These are phyloP conservation scores for Cystobasidium onofrii DNA, from an alignment of 768 basidiomycete genomes.

Conservation along the genomic window DNA sequence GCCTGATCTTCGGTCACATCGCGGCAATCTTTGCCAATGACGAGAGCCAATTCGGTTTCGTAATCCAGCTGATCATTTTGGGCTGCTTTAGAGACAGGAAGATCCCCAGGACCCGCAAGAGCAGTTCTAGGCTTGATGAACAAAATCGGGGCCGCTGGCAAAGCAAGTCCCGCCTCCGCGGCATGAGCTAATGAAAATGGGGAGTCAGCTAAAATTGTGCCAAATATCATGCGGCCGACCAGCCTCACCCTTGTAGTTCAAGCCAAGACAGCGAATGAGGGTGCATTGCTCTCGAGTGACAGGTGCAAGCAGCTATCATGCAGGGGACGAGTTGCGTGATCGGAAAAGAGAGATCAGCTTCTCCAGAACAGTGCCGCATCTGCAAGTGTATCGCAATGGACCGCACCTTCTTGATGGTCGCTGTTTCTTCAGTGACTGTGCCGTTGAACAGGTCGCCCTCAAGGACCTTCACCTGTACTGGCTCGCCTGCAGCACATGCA, in stretches of 20 bases:
- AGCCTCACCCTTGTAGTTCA: slow-evolving; percentile 19
- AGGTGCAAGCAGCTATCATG: background rate
- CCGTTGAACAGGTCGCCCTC: slow-evolving; percentile 5
- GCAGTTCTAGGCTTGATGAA: slow-evolving; percentile 43
- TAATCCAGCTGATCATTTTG: slow-evolving; percentile 31
- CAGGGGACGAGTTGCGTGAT: background rate
- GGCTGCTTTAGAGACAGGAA: slow-evolving; percentile 23
- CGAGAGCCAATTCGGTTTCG: slow-evolving; percentile 39
- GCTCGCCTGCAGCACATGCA: slow-evolving; percentile 26
- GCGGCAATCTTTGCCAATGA: slow-evolving; percentile 46
- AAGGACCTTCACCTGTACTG: slow-evolving; percentile 30
- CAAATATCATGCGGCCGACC: background rate
- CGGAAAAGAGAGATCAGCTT: background rate
- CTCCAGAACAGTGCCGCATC: too few species aligned
- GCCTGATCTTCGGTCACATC: slow-evolving; percentile 46
- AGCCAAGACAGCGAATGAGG: background rate
- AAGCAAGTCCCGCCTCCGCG: slow-evolving; percentile 35
- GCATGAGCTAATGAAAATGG: background rate
- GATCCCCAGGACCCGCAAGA: slow-evolving; percentile 36
- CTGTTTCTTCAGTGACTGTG: background rate
- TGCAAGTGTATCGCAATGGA: background rate
- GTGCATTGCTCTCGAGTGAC: background rate
- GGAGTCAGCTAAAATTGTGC: background rate
- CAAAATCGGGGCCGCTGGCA: slow-evolving; percentile 37
- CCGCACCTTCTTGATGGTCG: slow-evolving; percentile 31